Conservation (phyloP, 2,329 filamentous ascomycete genomes). For the Biscogniauxia sp. region DNA sequence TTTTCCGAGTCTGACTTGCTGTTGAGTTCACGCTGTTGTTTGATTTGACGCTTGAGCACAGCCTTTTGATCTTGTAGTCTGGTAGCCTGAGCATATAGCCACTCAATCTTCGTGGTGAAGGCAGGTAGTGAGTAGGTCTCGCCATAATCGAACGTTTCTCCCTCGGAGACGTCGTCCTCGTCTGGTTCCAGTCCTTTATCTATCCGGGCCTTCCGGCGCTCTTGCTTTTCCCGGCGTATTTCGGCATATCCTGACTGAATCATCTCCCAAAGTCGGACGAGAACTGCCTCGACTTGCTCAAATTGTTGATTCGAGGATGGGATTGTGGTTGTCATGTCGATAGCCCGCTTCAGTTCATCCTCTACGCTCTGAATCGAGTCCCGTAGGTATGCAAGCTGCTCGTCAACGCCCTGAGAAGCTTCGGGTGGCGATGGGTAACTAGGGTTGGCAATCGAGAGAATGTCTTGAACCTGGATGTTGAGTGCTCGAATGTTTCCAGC, state of each 20-base stretch:
- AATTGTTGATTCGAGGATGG: constrained; percentile 39
- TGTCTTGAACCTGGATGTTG: constrained; percentile 62
- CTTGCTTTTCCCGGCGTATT: constrained; percentile 52
- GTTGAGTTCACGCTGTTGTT: constrained; percentile 91
- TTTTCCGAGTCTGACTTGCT: constrained; percentile 76
- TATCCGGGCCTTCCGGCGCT: constrained; percentile 49
- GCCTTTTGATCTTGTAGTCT: constrained; percentile 82
- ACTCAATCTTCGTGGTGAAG: constrained; percentile 77
- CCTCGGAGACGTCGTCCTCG: constrained; percentile 60
- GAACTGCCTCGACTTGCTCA: constrained; percentile 55
- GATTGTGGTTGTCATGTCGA: constrained; percentile 31
- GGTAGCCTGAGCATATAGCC: constrained; percentile 73
- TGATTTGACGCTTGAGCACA: constrained; percentile 86
- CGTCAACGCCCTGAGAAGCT: constrained; percentile 55
- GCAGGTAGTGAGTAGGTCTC: constrained; percentile 70
- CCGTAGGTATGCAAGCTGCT: constrained; percentile 68
- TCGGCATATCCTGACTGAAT: constrained; percentile 56
- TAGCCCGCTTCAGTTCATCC: constrained; percentile 39
- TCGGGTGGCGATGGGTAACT: constrained; percentile 58
- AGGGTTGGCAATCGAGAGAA: constrained; percentile 49
- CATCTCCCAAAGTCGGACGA: constrained; percentile 56
- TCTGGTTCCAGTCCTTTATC: constrained; percentile 59
- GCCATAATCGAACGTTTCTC: constrained; percentile 55
- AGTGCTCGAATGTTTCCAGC: constrained; percentile 58
- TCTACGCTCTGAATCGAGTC: constrained; percentile 54